Evolutionary conservation across 208 protist genomes (phyloP).

Genomic region (Lotmaria passim): DNA sequence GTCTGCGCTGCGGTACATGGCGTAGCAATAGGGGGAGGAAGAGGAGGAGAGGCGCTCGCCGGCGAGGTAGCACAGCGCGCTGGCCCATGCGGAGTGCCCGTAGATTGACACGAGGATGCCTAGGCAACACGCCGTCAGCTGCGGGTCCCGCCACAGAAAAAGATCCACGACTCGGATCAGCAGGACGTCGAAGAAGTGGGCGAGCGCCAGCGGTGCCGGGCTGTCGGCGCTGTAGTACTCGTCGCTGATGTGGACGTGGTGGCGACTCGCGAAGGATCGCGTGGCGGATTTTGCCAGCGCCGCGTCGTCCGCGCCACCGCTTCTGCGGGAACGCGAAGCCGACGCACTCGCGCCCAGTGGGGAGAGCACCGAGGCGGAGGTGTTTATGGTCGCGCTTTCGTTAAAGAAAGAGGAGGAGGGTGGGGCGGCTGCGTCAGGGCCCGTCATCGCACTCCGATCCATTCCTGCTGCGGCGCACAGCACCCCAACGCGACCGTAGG

Average conservation of each 20-base stretch:
- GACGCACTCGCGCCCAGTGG: neutral
- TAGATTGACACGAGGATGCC: conserved; percentile 28
- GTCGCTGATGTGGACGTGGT: conserved; percentile 21
- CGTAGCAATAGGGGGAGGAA: too few species aligned
- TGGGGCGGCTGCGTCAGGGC: neutral
- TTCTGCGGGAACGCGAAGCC: neutral
- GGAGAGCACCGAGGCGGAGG: neutral
- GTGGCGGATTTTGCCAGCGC: neutral
- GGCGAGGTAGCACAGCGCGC: conserved; percentile 18
- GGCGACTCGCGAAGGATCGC: conserved; percentile 4
- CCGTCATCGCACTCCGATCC: neutral
- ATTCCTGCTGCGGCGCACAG: conserved; percentile 10
- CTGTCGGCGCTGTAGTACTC: conserved; percentile 10
- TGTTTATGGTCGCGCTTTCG: neutral
- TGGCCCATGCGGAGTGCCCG: conserved; percentile 24
- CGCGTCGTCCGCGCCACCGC: neutral
- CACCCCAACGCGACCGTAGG: conserved; percentile 11
- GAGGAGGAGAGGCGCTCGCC: conserved; percentile 10
- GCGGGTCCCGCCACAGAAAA: conserved; percentile 36
- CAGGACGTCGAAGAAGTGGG: conserved; percentile 32
- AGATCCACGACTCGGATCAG: conserved; percentile 41
- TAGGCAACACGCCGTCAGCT: conserved; percentile 31
- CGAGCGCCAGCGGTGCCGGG: neutral
- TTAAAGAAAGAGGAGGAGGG: neutral
- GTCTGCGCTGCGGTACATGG: too few species aligned